Evolutionary conservation across 495 filamentous ascomycete genomes (phyloP).

Genomic region (Penicillium mononematosum): DNA sequence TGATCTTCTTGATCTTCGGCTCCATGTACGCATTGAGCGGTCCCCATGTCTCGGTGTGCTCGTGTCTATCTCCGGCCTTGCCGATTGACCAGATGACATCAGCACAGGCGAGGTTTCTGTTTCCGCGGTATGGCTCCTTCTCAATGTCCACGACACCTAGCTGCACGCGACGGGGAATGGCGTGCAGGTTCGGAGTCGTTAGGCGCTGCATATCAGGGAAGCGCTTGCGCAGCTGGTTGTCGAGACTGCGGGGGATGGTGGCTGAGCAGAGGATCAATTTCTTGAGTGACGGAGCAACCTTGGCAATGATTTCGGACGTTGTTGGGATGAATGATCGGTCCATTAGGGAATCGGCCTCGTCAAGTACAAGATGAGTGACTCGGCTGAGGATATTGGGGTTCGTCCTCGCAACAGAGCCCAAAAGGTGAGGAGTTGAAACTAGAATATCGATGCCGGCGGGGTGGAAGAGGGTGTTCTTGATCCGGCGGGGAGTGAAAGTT

Average conservation of each 20-base stretch:
- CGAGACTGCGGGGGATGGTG: constrained; percentile 87
- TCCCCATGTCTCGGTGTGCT: constrained; percentile 30
- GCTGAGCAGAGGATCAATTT: constrained; percentile 96
- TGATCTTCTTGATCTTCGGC: constrained; percentile 73
- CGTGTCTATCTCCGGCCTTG: constrained; percentile 57
- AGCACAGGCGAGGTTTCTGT: constrained; percentile 86
- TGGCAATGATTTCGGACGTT: constrained; percentile 77
- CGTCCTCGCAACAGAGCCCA: constrained; percentile 77
- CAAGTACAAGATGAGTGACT: constrained; percentile 81
- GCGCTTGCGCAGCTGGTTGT: constrained; percentile 72
- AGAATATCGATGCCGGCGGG: constrained; percentile 81
- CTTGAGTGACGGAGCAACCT: constrained; percentile 69
- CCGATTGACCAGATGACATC: constrained; percentile 93
- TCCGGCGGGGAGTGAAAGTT: constrained; percentile 68
- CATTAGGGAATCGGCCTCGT: constrained; percentile 93
- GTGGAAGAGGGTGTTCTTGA: constrained; percentile 80
- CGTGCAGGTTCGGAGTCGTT: constrained; percentile 91
- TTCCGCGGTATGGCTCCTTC: constrained; percentile 84
- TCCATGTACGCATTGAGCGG: constrained; percentile 35
- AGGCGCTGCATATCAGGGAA: constrained; percentile 82
- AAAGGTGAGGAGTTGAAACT: constrained; percentile 82
- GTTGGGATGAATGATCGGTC: constrained; percentile 86
- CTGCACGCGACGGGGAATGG: constrained; percentile 91
- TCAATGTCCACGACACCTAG: constrained; percentile 90
- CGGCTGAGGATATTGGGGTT: constrained; percentile 87